Conservation (phyloP, 352 stramenopile species). For the Phytophthora palmivora region DNA sequence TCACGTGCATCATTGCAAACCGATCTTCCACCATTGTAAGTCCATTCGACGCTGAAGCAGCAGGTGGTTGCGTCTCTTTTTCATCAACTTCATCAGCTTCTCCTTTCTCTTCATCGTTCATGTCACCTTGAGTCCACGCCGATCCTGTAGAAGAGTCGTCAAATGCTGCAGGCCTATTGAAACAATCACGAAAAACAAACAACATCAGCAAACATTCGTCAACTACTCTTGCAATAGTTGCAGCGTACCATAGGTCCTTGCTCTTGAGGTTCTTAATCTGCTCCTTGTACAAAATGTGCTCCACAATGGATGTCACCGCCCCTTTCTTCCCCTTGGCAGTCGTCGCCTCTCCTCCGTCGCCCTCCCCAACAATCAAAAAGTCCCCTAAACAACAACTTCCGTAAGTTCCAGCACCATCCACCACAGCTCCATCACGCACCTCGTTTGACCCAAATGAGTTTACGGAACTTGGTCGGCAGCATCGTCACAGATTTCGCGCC, state of each 20-base stretch:
- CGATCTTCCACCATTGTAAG: slow-evolving; percentile 63
- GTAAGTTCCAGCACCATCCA: neutral
- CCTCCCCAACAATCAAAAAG: slow-evolving; percentile 95
- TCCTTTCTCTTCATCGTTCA: slow-evolving; percentile 24
- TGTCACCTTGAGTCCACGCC: slow-evolving; percentile 13
- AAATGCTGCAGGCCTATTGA: slow-evolving; percentile 63
- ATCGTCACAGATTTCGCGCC: slow-evolving; percentile 90
- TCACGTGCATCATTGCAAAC: slow-evolving; percentile 68
- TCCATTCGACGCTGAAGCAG: slow-evolving; percentile 38
- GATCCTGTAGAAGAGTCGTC: slow-evolving; percentile 30
- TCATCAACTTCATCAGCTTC: slow-evolving; percentile 21
- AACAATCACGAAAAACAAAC: slow-evolving; percentile 1
- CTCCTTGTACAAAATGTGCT: slow-evolving; percentile 98
- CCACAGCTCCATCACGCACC: slow-evolving; percentile 27
- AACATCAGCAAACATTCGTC: neutral
- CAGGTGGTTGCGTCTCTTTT: slow-evolving; percentile 14
- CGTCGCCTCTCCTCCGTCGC: slow-evolving; percentile 66
- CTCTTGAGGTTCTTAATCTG: slow-evolving; percentile 98
- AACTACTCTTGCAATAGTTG: neutral
- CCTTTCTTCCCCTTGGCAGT: slow-evolving; percentile 88
- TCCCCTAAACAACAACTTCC: slow-evolving; percentile 67
- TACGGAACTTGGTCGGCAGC: slow-evolving; percentile 98
- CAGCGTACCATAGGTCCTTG: slow-evolving; percentile 91
- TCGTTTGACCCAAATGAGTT: slow-evolving; percentile 99
- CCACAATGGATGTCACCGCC: slow-evolving; percentile 92